Evolutionary conservation across 208 protist genomes (phyloP).

Genomic region (Wallacemonas sp.): DNA sequence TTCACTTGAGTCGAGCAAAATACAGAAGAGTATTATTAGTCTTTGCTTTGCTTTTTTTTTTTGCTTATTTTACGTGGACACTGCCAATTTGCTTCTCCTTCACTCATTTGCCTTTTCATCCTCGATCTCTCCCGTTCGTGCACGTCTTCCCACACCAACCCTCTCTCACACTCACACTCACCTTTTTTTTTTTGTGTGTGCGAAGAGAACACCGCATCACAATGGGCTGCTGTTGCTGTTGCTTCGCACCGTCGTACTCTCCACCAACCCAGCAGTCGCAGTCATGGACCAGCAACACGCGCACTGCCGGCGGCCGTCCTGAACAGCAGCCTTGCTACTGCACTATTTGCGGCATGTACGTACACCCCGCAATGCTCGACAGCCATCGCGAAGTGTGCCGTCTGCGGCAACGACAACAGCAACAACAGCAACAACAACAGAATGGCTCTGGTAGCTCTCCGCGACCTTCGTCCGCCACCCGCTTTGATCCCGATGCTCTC

Average conservation of each 20-base stretch:
- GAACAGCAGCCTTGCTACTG: slow-evolving; percentile 20
- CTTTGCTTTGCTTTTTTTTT: too few species aligned
- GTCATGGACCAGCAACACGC: background rate
- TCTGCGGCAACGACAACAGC: slow-evolving; percentile 18
- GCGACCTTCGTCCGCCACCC: slow-evolving; percentile 15
- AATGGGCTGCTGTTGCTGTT: slow-evolving; percentile 27
- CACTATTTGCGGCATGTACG: slow-evolving; percentile 35
- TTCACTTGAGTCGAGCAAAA: too few species aligned
- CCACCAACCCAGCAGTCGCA: slow-evolving; percentile 3
- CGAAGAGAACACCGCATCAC: too few species aligned
- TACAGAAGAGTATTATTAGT: too few species aligned
- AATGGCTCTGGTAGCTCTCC: slow-evolving; percentile 15
- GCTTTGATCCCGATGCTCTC: slow-evolving; percentile 16
- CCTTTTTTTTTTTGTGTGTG: too few species aligned
- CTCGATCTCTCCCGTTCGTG: too few species aligned
- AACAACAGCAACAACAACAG: slow-evolving; percentile 20
- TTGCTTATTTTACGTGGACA: too few species aligned
- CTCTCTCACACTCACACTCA: slow-evolving; percentile 8
- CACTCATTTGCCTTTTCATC: too few species aligned
- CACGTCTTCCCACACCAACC: too few species aligned
- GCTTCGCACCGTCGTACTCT: background rate
- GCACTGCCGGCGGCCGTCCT: background rate
- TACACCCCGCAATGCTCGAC: slow-evolving; percentile 56
- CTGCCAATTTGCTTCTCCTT: too few species aligned
- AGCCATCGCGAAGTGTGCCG: slow-evolving; percentile 66